A percentile compares a stretch with the other conserved stretches of the same genome.
Conservation (phyloP, 768 basidiomycete species). For the Collybiopsis luxurians region DNA sequence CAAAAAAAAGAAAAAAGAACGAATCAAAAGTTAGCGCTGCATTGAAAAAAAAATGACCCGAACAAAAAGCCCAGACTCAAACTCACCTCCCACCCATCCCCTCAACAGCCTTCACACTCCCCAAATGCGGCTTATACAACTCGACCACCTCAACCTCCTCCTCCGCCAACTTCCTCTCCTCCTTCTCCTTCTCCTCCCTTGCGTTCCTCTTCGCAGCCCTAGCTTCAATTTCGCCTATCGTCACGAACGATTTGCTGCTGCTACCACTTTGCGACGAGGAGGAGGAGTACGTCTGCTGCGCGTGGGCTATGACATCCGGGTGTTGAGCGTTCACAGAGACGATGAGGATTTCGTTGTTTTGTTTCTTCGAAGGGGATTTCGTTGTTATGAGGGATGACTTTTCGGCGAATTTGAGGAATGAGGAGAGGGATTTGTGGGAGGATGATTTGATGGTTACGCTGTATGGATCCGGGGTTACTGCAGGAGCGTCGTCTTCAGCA, state of each 20-base stretch:
- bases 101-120: conserved; percentile 58
- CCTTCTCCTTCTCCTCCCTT: conserved; percentile 50
- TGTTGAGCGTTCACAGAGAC: conserved; percentile 56
- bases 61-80: neutral
- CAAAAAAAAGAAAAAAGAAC: neutral
- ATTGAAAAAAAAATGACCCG: neutral
- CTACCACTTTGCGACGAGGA: too few species aligned
- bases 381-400: conserved; percentile 71
- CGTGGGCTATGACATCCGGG: conserved; percentile 43
- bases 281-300: too few species aligned
- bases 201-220: conserved; percentile 60
- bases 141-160: conserved; percentile 61
- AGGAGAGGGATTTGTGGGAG: conserved; percentile 73
- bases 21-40: too few species aligned
- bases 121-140: conserved; percentile 72
- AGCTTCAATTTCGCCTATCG: conserved; percentile 63
- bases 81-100: conserved; percentile 62
- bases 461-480: conserved; percentile 31
- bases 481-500: too few species aligned
- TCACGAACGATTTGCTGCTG: conserved; percentile 50
- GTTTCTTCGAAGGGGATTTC: conserved; percentile 57
- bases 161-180: conserved; percentile 35
- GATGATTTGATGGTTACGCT: conserved; percentile 77
- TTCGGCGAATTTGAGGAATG: conserved; percentile 76
- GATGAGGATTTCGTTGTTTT: conserved; percentile 50